phyloP scores from a whole-genome alignment of 495 filamentous ascomycete species.

The Penicilliopsis zonata region DNA sequence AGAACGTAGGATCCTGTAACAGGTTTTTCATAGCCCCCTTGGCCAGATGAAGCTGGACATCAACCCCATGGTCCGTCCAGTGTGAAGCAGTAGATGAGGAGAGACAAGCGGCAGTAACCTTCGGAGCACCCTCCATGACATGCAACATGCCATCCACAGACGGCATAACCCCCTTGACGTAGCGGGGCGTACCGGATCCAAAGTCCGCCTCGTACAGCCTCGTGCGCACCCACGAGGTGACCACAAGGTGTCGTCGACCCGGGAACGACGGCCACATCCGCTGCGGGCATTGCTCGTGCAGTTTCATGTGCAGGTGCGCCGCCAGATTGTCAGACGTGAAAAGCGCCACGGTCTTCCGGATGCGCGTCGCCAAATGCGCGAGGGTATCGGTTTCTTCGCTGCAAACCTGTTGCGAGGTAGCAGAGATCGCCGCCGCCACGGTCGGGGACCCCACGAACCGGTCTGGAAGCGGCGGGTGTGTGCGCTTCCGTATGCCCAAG shows the following conservation, averaged over 20 bases:
- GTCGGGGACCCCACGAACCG: conserved; percentile 25
- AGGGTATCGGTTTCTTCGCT: too few relatives aligned
- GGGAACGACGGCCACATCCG: conserved; percentile 27
- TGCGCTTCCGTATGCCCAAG: conserved; percentile 17
- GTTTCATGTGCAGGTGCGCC: conserved; percentile 18
- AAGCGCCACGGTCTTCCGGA: conserved; percentile 12
- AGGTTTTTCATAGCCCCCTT: too few relatives aligned
- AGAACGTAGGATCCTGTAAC: too few relatives aligned
- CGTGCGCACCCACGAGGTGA: conserved; percentile 26
- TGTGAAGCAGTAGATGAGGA: too few relatives aligned
- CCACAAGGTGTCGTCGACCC: conserved; percentile 18
- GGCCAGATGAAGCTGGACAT: too few relatives aligned
- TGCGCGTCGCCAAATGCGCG: conserved; percentile 15
- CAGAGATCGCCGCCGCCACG: too few relatives aligned
- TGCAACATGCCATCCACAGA: conserved; percentile 24
- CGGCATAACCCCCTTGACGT: conserved; percentile 25
- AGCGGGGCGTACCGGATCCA: conserved; percentile 10
- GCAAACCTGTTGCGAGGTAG: too few relatives aligned
- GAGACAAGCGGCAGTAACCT: too few relatives aligned
- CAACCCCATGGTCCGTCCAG: too few relatives aligned
- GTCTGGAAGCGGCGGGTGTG: conserved; percentile 21
- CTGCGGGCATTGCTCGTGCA: conserved; percentile 21
- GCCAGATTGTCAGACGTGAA: conserved; percentile 21
- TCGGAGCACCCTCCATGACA: too few relatives aligned
- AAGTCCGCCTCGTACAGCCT: conserved; percentile 27